Percentiles rank a stretch among this genome's conserved stretches.
These are phyloP conservation scores for Tulasnella sp. DNA, from an alignment of 768 basidiomycete genomes.

Conservation along the genomic window DNA sequence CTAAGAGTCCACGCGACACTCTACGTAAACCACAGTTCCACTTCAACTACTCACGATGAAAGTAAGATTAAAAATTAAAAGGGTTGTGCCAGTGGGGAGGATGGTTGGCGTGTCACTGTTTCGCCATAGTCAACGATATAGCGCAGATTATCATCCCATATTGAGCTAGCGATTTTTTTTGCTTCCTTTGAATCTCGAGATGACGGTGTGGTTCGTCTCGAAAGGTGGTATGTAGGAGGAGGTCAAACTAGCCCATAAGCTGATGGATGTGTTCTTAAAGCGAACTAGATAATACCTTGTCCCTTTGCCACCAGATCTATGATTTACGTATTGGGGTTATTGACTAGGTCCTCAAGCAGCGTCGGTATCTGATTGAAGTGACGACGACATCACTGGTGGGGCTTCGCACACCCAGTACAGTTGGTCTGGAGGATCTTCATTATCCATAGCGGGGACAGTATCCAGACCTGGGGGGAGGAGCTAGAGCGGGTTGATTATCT, in stretches of 20 bases:
- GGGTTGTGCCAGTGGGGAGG: neutral
- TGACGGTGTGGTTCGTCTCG: neutral
- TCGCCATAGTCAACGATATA: neutral
- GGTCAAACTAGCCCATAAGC: too few relatives aligned
- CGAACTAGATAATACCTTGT: too few relatives aligned
- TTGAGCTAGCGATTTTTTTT: neutral
- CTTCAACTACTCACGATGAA: too few relatives aligned
- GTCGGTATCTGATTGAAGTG: constrained; percentile 43
- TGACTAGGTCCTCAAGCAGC: neutral
- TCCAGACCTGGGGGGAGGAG: constrained; percentile 54
- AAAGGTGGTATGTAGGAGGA: too few relatives aligned
- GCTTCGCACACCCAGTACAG: constrained; percentile 30
- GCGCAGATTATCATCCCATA: neutral
- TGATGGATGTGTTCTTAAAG: too few relatives aligned
- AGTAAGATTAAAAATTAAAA: too few relatives aligned
- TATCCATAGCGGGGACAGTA: constrained; percentile 65
- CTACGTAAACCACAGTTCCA: too few relatives aligned
- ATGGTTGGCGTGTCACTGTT: neutral
- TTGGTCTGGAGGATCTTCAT: constrained; percentile 35
- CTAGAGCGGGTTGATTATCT: constrained; percentile 61
- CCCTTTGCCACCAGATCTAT: constrained; percentile 25
- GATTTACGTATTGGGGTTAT: constrained; percentile 63
- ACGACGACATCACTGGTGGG: constrained; percentile 39
- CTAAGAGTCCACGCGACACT: too few relatives aligned
- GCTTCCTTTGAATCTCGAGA: neutral